These are phyloP conservation scores for Pseudopithomyces maydicus DNA, from an alignment of 2,329 filamentous ascomycete genomes.

Conservation along the genomic window DNA sequence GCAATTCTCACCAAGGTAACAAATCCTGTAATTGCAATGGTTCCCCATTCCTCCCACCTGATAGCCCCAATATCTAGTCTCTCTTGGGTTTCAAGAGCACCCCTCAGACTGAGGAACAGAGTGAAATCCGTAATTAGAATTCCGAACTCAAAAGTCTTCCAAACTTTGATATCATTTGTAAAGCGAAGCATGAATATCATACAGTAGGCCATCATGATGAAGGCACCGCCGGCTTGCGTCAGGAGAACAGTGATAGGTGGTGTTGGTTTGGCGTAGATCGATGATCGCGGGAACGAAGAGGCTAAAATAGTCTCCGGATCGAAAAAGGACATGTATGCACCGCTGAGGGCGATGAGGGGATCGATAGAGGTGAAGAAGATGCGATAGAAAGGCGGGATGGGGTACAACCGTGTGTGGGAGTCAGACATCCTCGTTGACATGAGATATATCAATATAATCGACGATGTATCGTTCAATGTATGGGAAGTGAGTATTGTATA, in stretches of 20 bases:
- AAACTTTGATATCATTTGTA: not conserved
- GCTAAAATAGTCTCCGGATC: conserved; percentile 1
- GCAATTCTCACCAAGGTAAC: not conserved
- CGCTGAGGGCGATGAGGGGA: not conserved
- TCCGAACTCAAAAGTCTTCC: not conserved
- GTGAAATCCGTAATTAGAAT: conserved; percentile 3
- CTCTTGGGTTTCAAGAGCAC: not conserved
- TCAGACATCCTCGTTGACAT: too few species aligned
- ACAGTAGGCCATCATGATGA: not conserved
- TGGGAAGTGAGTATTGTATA: too few species aligned
- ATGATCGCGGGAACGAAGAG: not conserved
- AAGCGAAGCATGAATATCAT: conserved; percentile 4
- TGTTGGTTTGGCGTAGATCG: not conserved
- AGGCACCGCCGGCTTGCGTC: not conserved
- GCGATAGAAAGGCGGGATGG: not conserved
- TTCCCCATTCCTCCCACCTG: not conserved
- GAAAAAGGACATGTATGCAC: not conserved
- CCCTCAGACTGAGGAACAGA: not conserved
- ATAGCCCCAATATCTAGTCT: not conserved
- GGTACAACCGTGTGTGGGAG: too few species aligned
- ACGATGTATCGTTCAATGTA: too few species aligned
- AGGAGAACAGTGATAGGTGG: not conserved
- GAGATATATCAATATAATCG: too few species aligned
- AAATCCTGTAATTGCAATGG: not conserved
- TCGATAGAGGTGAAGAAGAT: not conserved